Evolutionary conservation across 2,329 filamentous ascomycete species (phyloP).

Genomic region (Aspergillus fumigatiaffinis): DNA sequence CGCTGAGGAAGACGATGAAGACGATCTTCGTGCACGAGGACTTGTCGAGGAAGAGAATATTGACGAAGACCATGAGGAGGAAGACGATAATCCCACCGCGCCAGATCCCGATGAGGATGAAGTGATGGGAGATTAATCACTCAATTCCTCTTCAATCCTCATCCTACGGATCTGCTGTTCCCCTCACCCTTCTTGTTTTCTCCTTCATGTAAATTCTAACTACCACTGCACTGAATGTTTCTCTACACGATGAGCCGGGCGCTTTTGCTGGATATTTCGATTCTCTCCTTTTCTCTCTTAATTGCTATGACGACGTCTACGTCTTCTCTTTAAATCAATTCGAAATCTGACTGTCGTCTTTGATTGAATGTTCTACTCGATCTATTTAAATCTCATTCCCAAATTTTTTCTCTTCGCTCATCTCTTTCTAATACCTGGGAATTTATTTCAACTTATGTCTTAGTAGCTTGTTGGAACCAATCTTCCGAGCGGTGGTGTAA

Average conservation of each 20-base stretch:
- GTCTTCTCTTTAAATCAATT: neutral
- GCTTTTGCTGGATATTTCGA: neutral
- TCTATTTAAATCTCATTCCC: neutral
- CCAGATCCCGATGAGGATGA: constrained; percentile 38
- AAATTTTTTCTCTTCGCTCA: neutral
- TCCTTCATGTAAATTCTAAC: neutral
- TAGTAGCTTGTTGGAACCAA: neutral
- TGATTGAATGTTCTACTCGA: neutral
- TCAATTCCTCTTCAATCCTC: neutral
- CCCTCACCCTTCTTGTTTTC: neutral
- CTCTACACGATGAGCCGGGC: neutral
- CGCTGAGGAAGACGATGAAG: constrained; percentile 41
- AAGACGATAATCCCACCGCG: constrained; percentile 22
- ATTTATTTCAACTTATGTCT: constrained; percentile 6
- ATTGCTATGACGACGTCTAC: neutral
- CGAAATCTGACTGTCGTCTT: neutral
- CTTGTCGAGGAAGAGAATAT: constrained; percentile 45
- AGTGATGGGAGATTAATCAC: constrained; percentile 40
- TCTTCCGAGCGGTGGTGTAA: neutral
- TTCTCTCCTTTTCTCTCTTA: neutral
- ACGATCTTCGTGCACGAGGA: constrained; percentile 33
- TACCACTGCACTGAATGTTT: neutral
- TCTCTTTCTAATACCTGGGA: constrained; percentile 2
- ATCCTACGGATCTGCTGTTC: neutral
- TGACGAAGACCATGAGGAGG: constrained; percentile 25